Base-by-base conservation (phyloP, 805 yeast species). In the Yueomyces sinensis region DNA sequence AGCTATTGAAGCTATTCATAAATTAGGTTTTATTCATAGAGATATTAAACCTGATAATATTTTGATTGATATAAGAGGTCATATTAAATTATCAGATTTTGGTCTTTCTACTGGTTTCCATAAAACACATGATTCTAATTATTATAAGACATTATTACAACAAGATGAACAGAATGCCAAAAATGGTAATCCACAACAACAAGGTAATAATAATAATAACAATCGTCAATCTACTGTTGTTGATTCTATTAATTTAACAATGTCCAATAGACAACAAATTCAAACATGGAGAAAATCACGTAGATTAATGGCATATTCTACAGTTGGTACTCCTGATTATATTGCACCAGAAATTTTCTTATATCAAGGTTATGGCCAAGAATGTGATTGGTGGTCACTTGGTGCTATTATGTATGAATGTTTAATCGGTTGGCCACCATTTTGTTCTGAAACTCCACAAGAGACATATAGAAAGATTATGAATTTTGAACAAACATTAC, bases 361-460 rank as follows among this genome's bases (percentile, higher is more conserved):
- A 32, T 84, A 84, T 47, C 91, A 86, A 61, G 96, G 96, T 4
- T 86, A 86, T 58, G 94, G 95, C 11, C 94, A 84, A 60, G 95
- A 86, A 53, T 86, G 96, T 61, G 96, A 86, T 58, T 86, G 96
- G 96, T 86, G 96, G 96, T 81, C 94, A 7, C 61, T 86, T 31
- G 96, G 96, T 22, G 94, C 95, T 1, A 86, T 86, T 52, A 87
- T 86, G 96, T 86, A 80, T 58, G 96, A 86, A 66, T 86, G 96
- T 62, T 63, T 86, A 41, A 82, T 86, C 40, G 96, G 96, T 23
- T 86, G 95, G 94, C 95, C 96, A 18, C 96, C 96, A 32, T 86
- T 86, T 58, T 86, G 95, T 61, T 77, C 91, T 0, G 95, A 86
- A 50, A 82, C 94, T 9, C 94, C 95, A 9, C 94, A 83, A 41